Evolutionary conservation across 2,329 filamentous ascomycete species (phyloP), one percentile per base, ranked within the genome.

Genomic region (Cladosporium sp.): DNA sequence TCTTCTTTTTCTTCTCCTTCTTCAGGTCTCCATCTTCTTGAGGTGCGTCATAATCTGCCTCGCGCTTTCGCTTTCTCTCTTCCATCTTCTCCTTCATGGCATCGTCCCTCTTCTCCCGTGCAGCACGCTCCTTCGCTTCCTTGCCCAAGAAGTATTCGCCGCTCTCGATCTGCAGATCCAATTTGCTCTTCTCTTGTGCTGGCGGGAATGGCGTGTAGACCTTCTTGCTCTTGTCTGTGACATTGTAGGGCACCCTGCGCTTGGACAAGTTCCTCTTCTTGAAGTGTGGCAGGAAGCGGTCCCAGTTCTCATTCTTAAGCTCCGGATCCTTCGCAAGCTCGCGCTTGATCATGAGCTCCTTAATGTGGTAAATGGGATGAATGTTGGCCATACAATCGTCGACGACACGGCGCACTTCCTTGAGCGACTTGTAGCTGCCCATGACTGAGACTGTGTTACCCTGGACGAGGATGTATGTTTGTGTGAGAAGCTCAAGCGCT

Each of bases 381-480:
- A 97, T 86, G 71, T 99, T 99, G 68, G 84, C 84, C 94, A 99
- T 97, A 77, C 91, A 96, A 74, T 97, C 93, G 73, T 96, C 89
- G 36, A 97, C 84, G 19, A 97, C 86, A 53, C 91, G 83, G 47
- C 94, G 86, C 28, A 97, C 85, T 68, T 97, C 93, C 76, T 97
- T 97, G 47, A 99, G 75, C 2, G 91, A 91, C 74, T 95, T 96
- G 78, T 88, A 97, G 0, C 87, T 86, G 0, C 94, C 94, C 89
- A 99, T 97, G 4, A 84, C 88, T 0, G 87, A 86, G 25, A 99
- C 94, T 0, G 94, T 97, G 74, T 96, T 97, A 64, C 94, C 94
- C 73, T 99, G 94, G 0, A 99, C 94, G 40, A 97, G 82, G 54
- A 99, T 89, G 73, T 97, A 97, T 57, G 90, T 95, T 68, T 87